A percentile compares a stretch with the other conserved stretches of the same genome.
These are phyloP conservation scores for Ascochyta fabae DNA, from an alignment of 2,329 filamentous ascomycete genomes.

Conservation along the genomic window DNA sequence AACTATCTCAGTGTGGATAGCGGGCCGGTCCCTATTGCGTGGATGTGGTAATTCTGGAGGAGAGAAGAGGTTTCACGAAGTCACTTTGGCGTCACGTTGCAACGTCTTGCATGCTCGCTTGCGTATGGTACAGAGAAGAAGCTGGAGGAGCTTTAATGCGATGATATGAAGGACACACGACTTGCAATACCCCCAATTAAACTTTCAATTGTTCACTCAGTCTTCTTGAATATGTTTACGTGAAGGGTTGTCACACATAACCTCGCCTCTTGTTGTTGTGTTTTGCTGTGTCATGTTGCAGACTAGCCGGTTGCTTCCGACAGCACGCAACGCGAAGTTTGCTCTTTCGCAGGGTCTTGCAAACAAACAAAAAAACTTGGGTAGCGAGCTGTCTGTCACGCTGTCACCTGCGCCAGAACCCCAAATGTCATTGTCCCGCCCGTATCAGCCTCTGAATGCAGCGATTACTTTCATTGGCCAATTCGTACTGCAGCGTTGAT, in stretches of 20 bases:
- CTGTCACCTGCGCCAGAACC: not conserved
- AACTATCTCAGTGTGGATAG: constrained; percentile 19
- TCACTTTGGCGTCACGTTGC: constrained; percentile 26
- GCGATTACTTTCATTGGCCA: constrained; percentile 27
- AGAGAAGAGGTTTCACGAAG: constrained; percentile 22
- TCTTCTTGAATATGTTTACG: not conserved
- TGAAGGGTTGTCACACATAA: constrained; percentile 1
- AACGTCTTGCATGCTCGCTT: constrained; percentile 32
- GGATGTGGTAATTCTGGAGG: constrained; percentile 28
- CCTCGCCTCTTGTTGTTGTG: not conserved
- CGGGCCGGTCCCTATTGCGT: constrained; percentile 36
- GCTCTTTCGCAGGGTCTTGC: not conserved
- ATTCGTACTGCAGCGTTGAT: constrained; percentile 32
- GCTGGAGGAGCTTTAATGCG: constrained; percentile 42
- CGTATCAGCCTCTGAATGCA: constrained; percentile 8
- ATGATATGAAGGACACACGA: constrained; percentile 43
- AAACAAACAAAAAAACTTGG: constrained; percentile 1
- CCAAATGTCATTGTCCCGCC: constrained; percentile 4
- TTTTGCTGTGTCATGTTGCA: no score
- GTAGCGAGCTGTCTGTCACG: constrained; percentile 15
- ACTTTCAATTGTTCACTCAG: constrained; percentile 26
- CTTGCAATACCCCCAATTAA: constrained; percentile 42
- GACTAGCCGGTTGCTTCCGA: not conserved
- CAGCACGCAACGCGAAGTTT: not conserved
- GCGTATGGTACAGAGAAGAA: constrained; percentile 24